Base-by-base conservation (phyloP, 495 filamentous ascomycete genomes). In the Penicillium herquei region DNA sequence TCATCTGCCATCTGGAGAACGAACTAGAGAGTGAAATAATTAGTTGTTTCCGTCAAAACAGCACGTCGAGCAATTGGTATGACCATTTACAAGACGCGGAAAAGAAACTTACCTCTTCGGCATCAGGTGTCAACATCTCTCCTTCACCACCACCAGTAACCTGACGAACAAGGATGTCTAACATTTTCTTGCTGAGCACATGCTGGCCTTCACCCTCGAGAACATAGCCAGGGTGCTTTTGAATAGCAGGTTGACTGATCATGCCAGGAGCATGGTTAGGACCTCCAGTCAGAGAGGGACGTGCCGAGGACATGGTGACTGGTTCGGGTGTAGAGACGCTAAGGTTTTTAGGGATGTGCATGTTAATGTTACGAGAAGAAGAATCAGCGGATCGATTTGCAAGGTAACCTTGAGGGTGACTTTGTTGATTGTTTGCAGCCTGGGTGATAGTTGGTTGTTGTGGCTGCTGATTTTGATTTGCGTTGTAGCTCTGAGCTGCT, bases 141-240 rank as follows among this genome's bases (percentile, higher is more conserved):
- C 87, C 88, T 34, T 88, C 82, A 6, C 79, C 85, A 26, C 87
- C 87, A 49, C 91, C 91, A 30, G 90, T 94, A 49, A 98, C 92
- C 70, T 97, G 91, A 43, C 91, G 86, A 5, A 97, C 91, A 31
- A 98, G 78, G 65, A 96, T 92, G 68, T 98, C 92, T 34, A 98
- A 82, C 78, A 96, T 97, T 75, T 93, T 92, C 83, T 96, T 96
- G 72, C 86, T 92, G 13, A 98, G 78, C 3, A 98, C 85, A 17
- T 91, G 83, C 68, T 96, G 91, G 11, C 89, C 91, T 60, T 94
- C 91, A 32, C 89, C 90, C 65, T 97, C 93, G 43, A 96, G 85
- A 33, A 89, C 87, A 65, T 85, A 93, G 0, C 83, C 78, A 0
- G 92, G 91, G 55, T 87, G 83, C 63, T 91, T 94, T 53, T 85